These are phyloP conservation scores for Fraxinus albicans DNA, from an alignment of 305 asterid species.

Conservation along the genomic window DNA sequence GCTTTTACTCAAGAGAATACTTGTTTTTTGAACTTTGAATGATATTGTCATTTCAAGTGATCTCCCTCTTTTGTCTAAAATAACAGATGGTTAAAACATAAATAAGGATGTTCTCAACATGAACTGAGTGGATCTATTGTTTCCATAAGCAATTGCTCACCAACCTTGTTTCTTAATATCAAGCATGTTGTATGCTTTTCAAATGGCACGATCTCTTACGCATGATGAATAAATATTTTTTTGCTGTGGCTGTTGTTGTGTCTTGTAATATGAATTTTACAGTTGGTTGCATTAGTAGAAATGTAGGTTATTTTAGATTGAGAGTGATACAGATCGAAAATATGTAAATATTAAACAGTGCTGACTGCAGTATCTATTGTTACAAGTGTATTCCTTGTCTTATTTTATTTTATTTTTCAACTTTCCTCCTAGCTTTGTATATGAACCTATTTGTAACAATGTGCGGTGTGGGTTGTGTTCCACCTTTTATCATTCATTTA, in stretches of 20 bases:
- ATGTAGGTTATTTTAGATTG: not conserved
- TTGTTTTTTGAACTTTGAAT: not conserved
- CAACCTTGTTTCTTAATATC: not conserved
- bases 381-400: not conserved
- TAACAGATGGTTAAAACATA: not conserved
- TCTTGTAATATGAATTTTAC: not conserved
- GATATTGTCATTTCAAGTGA: not conserved
- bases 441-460: not conserved
- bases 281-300: not conserved
- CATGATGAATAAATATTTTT: not conserved
- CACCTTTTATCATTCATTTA: constrained; percentile 1
- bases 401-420: not conserved
- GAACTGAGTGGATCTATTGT: not conserved
- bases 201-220: not conserved
- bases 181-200: not conserved
- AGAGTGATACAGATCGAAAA: not conserved
- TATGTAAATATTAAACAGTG: not conserved
- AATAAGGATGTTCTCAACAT: not conserved
- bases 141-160: not conserved
- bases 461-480: not conserved
- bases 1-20: not conserved
- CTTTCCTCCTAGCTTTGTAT: not conserved
- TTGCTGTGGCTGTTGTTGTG: not conserved
- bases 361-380: not conserved
- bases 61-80: not conserved